phyloP scores from a whole-genome alignment of 192 early-diverging fungal genomes.

The Coemansia sp. region DNA sequence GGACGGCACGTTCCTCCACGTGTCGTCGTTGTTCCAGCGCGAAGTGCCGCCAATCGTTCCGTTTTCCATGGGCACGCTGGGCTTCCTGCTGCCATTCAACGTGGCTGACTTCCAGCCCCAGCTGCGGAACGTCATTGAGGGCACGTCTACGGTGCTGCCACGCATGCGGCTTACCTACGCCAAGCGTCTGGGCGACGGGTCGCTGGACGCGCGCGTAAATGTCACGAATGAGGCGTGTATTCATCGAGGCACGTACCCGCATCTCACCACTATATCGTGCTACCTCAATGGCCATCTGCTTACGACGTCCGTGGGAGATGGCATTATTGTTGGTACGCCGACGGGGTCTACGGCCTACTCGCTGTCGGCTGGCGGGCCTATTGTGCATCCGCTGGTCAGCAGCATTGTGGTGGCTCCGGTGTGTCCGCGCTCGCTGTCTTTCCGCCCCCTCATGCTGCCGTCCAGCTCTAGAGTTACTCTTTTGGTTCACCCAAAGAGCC shows the following conservation, averaged over 20 bases:
- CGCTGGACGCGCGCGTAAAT: slow-evolving; percentile 54
- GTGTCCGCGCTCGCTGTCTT: slow-evolving; percentile 81
- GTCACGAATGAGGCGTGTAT: slow-evolving; percentile 88
- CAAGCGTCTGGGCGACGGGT: slow-evolving; percentile 57
- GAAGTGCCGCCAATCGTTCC: slow-evolving; percentile 85
- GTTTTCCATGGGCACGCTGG: slow-evolving; percentile 90
- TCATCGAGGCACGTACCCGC: slow-evolving; percentile 83
- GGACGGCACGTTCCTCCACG: slow-evolving; percentile 89
- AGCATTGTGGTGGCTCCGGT: slow-evolving; percentile 75
- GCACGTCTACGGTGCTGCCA: slow-evolving; percentile 64
- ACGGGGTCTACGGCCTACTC: slow-evolving; percentile 93
- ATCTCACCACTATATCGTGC: slow-evolving; percentile 78
- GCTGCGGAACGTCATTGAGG: slow-evolving; percentile 63
- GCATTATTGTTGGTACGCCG: slow-evolving; percentile 76
- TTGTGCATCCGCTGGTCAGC: slow-evolving; percentile 78
- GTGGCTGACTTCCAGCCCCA: slow-evolving; percentile 63
- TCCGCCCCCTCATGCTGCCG: slow-evolving; percentile 80
- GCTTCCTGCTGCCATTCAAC: slow-evolving; percentile 87
- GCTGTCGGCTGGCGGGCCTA: slow-evolving; percentile 81
- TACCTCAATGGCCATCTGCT: slow-evolving; percentile 78
- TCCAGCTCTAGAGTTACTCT: slow-evolving; percentile 63
- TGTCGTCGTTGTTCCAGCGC: slow-evolving; percentile 74
- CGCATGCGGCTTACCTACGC: slow-evolving; percentile 79
- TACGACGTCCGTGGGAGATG: slow-evolving; percentile 75
- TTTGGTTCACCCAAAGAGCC: slow-evolving; percentile 57